Evolutionary conservation across 2,329 filamentous ascomycete species (phyloP).

Genomic region (Biscogniauxia sp.): DNA sequence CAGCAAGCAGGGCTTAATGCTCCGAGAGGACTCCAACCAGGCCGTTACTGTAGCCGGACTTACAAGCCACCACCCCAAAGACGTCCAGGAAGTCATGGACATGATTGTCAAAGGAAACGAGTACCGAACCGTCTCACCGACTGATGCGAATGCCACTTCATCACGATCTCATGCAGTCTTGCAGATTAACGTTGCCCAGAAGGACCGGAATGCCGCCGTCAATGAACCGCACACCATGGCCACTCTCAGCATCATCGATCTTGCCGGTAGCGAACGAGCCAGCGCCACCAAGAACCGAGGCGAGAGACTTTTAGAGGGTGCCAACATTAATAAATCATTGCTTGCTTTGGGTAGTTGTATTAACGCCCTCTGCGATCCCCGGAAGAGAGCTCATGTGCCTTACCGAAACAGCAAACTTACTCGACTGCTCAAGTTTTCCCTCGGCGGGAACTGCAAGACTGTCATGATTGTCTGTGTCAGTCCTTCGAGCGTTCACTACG

Average conservation of each 20-base stretch:
- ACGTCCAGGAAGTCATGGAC: slow-evolving; percentile 97
- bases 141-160: slow-evolving; percentile 94
- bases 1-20: slow-evolving; percentile 80
- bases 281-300: slow-evolving; percentile 96
- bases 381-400: slow-evolving; percentile 89
- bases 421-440: slow-evolving; percentile 89
- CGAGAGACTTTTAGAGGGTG: slow-evolving; percentile 85
- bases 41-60: slow-evolving; percentile 87
- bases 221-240: slow-evolving; percentile 98
- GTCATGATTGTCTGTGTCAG: slow-evolving; percentile 99
- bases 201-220: slow-evolving; percentile 87
- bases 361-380: slow-evolving; percentile 91
- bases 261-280: slow-evolving; percentile 92
- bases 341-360: slow-evolving; percentile 95
- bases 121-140: slow-evolving; percentile 91
- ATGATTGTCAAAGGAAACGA: slow-evolving; percentile 97
- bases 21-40: slow-evolving; percentile 92
- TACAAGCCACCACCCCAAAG: slow-evolving; percentile 85
- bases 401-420: slow-evolving; percentile 98
- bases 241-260: slow-evolving; percentile 94
- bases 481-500: slow-evolving; percentile 92
- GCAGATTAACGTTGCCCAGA: slow-evolving; percentile 93
- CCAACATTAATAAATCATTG: slow-evolving; percentile 99
- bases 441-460: slow-evolving; percentile 96
- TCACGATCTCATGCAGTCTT: slow-evolving; percentile 96